Evolutionary conservation across 441 rosid genomes (phyloP).

Genomic region (Capsella rubella): DNA sequence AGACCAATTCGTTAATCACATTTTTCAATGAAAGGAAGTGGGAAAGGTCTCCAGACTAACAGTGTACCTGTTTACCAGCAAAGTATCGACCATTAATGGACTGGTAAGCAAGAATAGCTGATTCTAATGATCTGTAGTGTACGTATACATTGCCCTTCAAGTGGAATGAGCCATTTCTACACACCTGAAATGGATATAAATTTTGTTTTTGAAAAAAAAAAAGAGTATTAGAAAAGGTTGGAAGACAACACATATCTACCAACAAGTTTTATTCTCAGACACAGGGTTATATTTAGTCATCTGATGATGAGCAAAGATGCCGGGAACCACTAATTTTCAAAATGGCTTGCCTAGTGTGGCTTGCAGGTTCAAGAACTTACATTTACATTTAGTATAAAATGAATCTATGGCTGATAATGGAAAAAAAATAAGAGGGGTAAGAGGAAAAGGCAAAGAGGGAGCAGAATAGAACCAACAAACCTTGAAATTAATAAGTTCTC

Average conservation of each 20-base stretch:
- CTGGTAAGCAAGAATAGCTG: constrained; percentile 72
- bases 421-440: constrained; percentile 13
- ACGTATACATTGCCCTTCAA: constrained; percentile 92
- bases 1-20: not conserved
- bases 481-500: constrained; percentile 96
- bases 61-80: constrained; percentile 88
- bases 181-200: constrained; percentile 58
- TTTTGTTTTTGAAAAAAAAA: constrained; percentile 5
- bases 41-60: constrained; percentile 14
- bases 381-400: constrained; percentile 4
- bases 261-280: constrained; percentile 23
- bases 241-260: constrained; percentile 21
- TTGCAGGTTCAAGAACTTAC: constrained; percentile 19
- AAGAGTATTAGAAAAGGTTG: constrained; percentile 21
- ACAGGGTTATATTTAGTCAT: constrained; percentile 10
- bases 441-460: constrained; percentile 8
- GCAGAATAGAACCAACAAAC: constrained; percentile 49
- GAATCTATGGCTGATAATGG: constrained; percentile 3
- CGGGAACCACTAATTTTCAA: constrained; percentile 12
- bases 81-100: constrained; percentile 85
- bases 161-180: constrained; percentile 90
- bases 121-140: constrained; percentile 82
- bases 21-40: constrained; percentile 8
- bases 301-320: not conserved
- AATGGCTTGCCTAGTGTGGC: constrained; percentile 16